A percentile compares a stretch with the other conserved stretches of the same genome.
phyloP scores from a whole-genome alignment of 2,329 filamentous ascomycete species.

The Cadophora sp. region DNA sequence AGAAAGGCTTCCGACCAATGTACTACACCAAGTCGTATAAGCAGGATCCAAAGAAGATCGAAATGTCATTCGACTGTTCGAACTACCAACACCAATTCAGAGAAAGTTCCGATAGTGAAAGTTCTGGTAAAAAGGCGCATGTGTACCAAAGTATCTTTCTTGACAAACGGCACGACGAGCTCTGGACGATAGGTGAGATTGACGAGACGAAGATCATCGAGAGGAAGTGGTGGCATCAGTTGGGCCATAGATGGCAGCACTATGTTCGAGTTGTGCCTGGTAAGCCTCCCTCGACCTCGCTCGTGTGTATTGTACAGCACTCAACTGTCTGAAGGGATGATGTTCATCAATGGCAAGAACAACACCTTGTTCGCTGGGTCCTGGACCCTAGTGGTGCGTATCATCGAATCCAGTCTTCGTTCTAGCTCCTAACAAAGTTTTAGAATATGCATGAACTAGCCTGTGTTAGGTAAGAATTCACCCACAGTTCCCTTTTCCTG shows the following conservation, averaged over 20 bases:
- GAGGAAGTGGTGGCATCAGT: constrained; percentile 72
- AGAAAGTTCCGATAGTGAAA: constrained; percentile 36
- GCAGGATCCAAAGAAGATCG: constrained; percentile 61
- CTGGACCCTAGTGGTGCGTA: constrained; percentile 42
- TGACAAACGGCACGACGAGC: constrained; percentile 59
- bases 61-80: constrained; percentile 78
- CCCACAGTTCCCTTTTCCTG: too few relatives aligned
- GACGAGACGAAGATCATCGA: constrained; percentile 65
- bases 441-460: constrained; percentile 74
- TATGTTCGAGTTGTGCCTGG: constrained; percentile 68
- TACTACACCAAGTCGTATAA: constrained; percentile 69
- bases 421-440: neutral
- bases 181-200: constrained; percentile 67
- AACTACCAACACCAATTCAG: constrained; percentile 79
- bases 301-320: neutral
- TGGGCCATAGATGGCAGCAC: constrained; percentile 64
- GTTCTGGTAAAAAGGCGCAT: constrained; percentile 54
- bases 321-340: constrained; percentile 57
- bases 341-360: constrained; percentile 72
- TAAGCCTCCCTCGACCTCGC: constrained; percentile 4
- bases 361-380: constrained; percentile 52
- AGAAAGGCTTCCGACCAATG: constrained; percentile 65
- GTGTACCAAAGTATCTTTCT: constrained; percentile 76
- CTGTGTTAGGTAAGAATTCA: constrained; percentile 53
- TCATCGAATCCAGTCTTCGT: neutral